Base-by-base conservation (phyloP, 306 rosid species). In the Datisca glomerata region DNA sequence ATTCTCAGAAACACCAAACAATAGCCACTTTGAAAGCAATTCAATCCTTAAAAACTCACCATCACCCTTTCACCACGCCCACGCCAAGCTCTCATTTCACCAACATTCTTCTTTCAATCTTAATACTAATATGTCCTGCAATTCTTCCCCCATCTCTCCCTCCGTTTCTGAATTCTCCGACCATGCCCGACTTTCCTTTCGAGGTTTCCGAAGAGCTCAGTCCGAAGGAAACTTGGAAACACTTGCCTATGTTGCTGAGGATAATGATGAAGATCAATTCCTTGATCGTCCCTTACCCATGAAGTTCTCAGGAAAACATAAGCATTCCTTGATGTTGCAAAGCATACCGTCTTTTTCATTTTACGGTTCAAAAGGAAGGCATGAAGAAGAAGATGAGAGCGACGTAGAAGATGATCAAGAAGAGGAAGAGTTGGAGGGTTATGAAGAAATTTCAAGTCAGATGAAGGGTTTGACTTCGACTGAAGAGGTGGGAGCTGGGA, bases 141-240 rank as follows among this genome's bases (percentile, higher is more conserved):
- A 12, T 23, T 69, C 93, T 57, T 86, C 96, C 25, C 96, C 94
- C 4, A 73, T 75, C 27, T 85, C 89, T 3, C 93, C 79, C 17
- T 66, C 96, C 29, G 25, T 76, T 50, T 16, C 65, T 34, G 21
- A 39, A 13, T 47, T 34, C 55, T 49, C 55, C 55, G 80, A 76
- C 21, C 63, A 38, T 25, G 48, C 46, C 33, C 17, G 69, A 21
- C 24, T 7, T 14, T 5, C 56, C 19, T 56, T 42, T n/a, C 65
- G 53, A 23, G 78, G 86, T 18, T 77, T 84, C 5, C 69, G 76
- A 41, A 80, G 92, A 64, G 91, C 69, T 36, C 84, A 79, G 57
- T 91, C 98, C 27, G 96, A 78, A 24, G 93, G 96, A 8, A 84
- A 75, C 65, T 65, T 91, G 61, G 69, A 70, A 41, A 72, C 68